These are phyloP conservation scores for Mortierella sp. DNA, from an alignment of 371 early-diverging fungal species.

Conservation along the genomic window DNA sequence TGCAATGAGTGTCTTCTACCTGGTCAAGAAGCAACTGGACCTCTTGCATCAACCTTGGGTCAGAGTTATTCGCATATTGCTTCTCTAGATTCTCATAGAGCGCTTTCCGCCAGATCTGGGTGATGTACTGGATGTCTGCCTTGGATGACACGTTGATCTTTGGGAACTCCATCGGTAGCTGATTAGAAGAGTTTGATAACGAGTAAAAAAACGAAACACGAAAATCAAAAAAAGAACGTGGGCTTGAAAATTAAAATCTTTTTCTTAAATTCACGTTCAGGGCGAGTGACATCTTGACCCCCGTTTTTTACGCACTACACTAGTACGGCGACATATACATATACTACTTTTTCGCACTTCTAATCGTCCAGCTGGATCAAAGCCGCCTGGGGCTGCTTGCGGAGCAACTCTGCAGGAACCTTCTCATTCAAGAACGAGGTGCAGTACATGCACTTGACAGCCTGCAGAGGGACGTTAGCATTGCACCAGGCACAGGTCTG, in stretches of 20 bases:
- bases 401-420: constrained; percentile 44
- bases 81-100: constrained; percentile 22
- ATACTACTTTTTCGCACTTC: not conserved
- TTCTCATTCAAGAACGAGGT: constrained; percentile 56
- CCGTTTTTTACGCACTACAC: not conserved
- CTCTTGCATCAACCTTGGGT: constrained; percentile 18
- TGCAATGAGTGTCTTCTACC: constrained; percentile 12
- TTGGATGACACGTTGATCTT: constrained; percentile 54
- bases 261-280: not conserved
- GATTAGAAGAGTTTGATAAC: no score
- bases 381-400: constrained; percentile 36
- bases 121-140: constrained; percentile 45
- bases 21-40: constrained; percentile 36
- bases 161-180: constrained; percentile 54
- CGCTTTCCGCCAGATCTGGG: constrained; percentile 27
- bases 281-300: no score
- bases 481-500: constrained; percentile 56
- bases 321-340: not conserved
- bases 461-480: constrained; percentile 43
- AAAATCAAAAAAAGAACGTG: not conserved
- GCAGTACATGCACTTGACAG: constrained; percentile 58
- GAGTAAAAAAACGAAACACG: not conserved
- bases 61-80: constrained; percentile 8
- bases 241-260: not conserved
- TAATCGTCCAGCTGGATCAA: constrained; percentile 51